A percentile compares a stretch with the other conserved stretches of the same genome.
These are phyloP conservation scores for Scleroderma bovista DNA, from an alignment of 768 basidiomycete species.

Conservation along the genomic window DNA sequence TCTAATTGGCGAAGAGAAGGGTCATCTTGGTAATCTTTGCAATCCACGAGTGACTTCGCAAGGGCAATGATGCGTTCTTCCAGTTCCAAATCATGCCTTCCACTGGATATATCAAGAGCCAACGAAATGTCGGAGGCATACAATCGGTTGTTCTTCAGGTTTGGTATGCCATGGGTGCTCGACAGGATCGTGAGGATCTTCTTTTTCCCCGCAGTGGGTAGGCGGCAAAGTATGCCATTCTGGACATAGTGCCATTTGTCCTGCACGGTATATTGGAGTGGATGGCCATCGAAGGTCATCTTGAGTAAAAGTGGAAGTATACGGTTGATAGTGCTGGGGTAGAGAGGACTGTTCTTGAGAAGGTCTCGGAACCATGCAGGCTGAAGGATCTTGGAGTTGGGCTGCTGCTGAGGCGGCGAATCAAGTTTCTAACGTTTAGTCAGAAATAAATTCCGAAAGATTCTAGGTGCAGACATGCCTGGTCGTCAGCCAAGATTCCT, in stretches of 20 bases:
- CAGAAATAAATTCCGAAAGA: background rate
- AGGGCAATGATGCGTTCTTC: constrained; percentile 35
- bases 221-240: constrained; percentile 28
- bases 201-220: constrained; percentile 38
- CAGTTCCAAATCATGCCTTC: constrained; percentile 32
- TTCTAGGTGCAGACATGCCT: constrained; percentile 13
- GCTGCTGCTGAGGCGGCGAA: background rate
- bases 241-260: constrained; percentile 65
- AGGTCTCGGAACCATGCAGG: constrained; percentile 60
- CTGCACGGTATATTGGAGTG: constrained; percentile 47
- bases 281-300: constrained; percentile 54
- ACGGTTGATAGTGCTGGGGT: constrained; percentile 33
- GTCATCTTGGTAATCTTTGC: constrained; percentile 29
- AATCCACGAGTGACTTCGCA: constrained; percentile 33
- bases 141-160: constrained; percentile 40
- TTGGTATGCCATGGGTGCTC: constrained; percentile 40
- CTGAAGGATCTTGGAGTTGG: constrained; percentile 10
- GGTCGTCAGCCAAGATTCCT: constrained; percentile 40
- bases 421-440: constrained; percentile 3
- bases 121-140: constrained; percentile 37
- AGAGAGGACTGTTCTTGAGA: constrained; percentile 36
- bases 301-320: constrained; percentile 65
- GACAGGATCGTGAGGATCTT: constrained; percentile 44
- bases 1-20: constrained; percentile 64
- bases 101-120: constrained; percentile 41